Evolutionary conservation across 2,329 filamentous ascomycete species (phyloP), one percentile per base, ranked within the genome.

Genomic region (Gnomoniopsis sp.): DNA sequence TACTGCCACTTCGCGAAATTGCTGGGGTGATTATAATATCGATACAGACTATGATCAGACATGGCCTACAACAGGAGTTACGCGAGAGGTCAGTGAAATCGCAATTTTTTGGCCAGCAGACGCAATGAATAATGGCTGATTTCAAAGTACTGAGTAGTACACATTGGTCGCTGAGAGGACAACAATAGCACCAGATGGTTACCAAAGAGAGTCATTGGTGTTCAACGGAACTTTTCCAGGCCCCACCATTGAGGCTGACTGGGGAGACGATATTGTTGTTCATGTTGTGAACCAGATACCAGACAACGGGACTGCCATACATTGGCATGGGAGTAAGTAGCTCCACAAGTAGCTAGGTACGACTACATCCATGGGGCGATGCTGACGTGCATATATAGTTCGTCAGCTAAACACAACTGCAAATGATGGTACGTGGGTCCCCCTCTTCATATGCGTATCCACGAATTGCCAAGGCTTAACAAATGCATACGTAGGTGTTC

Each of bases 401-500:
- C n/a, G n/a, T n/a, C n/a, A n/a, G n/a, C n/a, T n/a, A n/a, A n/a
- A n/a, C n/a, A n/a, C n/a, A n/a, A n/a, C n/a, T n/a, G n/a, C n/a
- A n/a, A n/a, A n/a, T n/a, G n/a, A n/a, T n/a, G n/a, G n/a, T n/a
- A n/a, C n/a, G n/a, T n/a, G n/a, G n/a, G n/a, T n/a, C n/a, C n/a
- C n/a, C n/a, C n/a, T n/a, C n/a, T n/a, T n/a, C n/a, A n/a, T n/a
- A n/a, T n/a, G n/a, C n/a, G n/a, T n/a, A n/a, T n/a, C n/a, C n/a
- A n/a, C n/a, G n/a, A n/a, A n/a, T n/a, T n/a, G n/a, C n/a, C n/a
- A n/a, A n/a, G n/a, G n/a, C n/a, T n/a, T n/a, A n/a, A n/a, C n/a
- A n/a, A n/a, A n/a, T n/a, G n/a, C n/a, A n/a, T 68, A 74, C 41
- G 78, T 80, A 58, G 78, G 78, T 43, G 75, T 72, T 19, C 66